Base-by-base conservation (phyloP, 306 rosid species). In the Arachis hypogaea region DNA sequence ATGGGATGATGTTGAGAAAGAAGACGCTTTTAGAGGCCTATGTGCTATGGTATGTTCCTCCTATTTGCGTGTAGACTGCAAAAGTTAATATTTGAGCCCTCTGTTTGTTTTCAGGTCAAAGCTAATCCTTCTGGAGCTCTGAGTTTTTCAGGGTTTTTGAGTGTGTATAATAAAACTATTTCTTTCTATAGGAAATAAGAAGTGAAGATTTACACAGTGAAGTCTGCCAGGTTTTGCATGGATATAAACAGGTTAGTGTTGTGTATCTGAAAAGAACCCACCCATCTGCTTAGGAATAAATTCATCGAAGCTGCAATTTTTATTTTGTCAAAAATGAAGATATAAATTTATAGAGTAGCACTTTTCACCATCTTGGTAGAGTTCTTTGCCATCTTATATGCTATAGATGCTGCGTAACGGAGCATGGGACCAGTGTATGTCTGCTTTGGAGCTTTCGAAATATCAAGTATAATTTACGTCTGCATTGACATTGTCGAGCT, bases 391-490 rank as follows among this genome's bases (percentile, higher is more conserved):
- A 58, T 81, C 30, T 59, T 75, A 7, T 75, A 57, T 74, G 74
- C 47, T 87, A 11, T 81, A 95, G 99, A 92, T 95, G 99, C 92
- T 95, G 77, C 84, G 81, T 55, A 87, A 88, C 83, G 99, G 98
- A 81, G 98, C 91, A 1, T 95, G 99, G 99, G 99, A 95, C 75
- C 99, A 95, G 82, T 92, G 92, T 59, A 88, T 87, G 93, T 88
- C 99, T 75, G 90, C 93, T 66, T 85, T 95, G 89, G 99, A 90
- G 83, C 92, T 95, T 61, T 95, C 96, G 59, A 88, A 90, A 81
- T 95, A 92, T 91, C 93, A 82, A 87, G 89, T 92, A 56, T 95
- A 84, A 79, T 72, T 38, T 11, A 73, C 80, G 81, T 79, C 84
- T 78, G 86, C 78, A 36, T 85, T 77, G 33, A 61, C 77, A 71